Evolutionary conservation across 2,329 filamentous ascomycete species (phyloP), one percentile per base, ranked within the genome.

Genomic region (Curvularia sp.): DNA sequence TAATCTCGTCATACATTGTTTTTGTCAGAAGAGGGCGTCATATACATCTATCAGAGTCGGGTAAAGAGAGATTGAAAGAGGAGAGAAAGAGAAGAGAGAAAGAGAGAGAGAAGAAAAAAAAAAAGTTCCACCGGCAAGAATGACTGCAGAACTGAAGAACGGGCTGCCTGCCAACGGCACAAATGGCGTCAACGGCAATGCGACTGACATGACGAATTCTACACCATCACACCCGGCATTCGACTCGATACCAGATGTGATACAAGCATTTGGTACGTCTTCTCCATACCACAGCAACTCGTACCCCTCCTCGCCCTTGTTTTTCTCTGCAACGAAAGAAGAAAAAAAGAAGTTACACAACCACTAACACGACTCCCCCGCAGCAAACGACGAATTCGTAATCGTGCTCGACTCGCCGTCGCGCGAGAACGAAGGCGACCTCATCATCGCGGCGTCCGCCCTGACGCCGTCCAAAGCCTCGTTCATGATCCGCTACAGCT

Each of bases 391-490:
- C 78, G 89, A 98, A 75, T 98, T 98, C 84, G 89, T 99, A 76
- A 88, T 99, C 61, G 94, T 97, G 36, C 91, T 99, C 73, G 95
- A 99, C 82, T 91, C 92, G 68, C 88, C 92, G 64, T 87, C 89
- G 62, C 93, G 95, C 78, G 95, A 99, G 79, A 99, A 99, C 78
- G 95, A 99, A 84, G 95, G 93, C 78, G 95, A 99, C 81, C 87
- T 99, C 48, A 97, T 98, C 79, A 96, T 98, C 74, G 92, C 95
- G 66, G 94, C 93, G 62, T 83, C 92, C 67, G 85, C 90, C 71
- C 81, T 97, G 64, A 97, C 94, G 8, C 84, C 93, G 23, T 86
- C 91, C 65, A 94, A 98, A 80, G 96, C 96, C 88, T 92, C 93
- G 71, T 99, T 97, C 83, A 89, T 99, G 85, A 87, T 99, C 78